A percentile compares a stretch with the other conserved stretches of the same genome.
These are phyloP conservation scores for Diphasiastrum complanatum DNA, from an alignment of 83 land plant species.

Conservation along the genomic window DNA sequence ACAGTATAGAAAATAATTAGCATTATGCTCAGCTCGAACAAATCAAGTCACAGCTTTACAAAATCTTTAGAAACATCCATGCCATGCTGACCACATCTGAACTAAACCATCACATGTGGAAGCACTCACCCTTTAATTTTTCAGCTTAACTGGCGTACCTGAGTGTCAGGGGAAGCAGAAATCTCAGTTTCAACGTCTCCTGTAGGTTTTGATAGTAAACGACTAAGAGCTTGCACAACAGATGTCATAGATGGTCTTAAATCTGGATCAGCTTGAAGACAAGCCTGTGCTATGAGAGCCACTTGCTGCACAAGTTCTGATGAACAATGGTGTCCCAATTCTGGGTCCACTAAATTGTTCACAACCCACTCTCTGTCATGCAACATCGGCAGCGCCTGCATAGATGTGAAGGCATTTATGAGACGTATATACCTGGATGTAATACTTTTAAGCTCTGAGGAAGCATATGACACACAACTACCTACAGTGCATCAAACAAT, in stretches of 20 bases:
- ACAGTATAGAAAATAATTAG: no score
- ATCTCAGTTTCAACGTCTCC: no score
- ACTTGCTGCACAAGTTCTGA: constrained; percentile 63
- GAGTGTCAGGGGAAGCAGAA: no score
- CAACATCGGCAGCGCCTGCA: constrained; percentile 55
- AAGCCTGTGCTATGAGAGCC: constrained; percentile 64
- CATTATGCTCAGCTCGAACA: no score
- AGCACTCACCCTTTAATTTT: no score
- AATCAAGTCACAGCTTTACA: no score
- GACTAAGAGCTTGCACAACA: constrained; percentile 70
- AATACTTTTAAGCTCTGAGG: background rate
- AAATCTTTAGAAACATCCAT: no score
- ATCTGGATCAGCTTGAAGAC: constrained; percentile 67
- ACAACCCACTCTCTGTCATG: constrained; percentile 46
- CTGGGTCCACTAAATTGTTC: constrained; percentile 52
- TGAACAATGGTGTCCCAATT: constrained; percentile 44
- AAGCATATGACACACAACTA: background rate
- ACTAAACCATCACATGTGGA: no score
- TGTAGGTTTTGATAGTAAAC: no score
- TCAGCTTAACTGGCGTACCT: no score
- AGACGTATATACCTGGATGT: background rate
- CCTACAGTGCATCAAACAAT: no score
- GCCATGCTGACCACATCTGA: no score
- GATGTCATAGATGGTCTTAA: constrained; percentile 68
- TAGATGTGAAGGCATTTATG: background rate